A percentile compares a stretch with the other conserved stretches of the same genome.
phyloP scores from a whole-genome alignment of 2,329 filamentous ascomycete species.

The Geosmithia flava region DNA sequence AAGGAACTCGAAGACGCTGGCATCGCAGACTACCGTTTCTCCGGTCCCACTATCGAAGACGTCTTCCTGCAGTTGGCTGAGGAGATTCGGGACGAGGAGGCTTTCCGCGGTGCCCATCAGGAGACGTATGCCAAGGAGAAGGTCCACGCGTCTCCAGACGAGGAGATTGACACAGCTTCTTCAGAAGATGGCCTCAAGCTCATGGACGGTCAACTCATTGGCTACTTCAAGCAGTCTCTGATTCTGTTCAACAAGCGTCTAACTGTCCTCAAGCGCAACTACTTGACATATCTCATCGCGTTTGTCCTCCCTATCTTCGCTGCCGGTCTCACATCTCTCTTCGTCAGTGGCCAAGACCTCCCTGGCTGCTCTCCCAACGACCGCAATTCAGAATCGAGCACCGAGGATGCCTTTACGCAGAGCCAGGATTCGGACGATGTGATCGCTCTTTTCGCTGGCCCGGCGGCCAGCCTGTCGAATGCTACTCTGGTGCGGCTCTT shows the following conservation, averaged over 20 bases:
- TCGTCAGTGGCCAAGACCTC: conserved; percentile 46
- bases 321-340: conserved; percentile 66
- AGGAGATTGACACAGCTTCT: conserved; percentile 7
- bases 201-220: conserved; percentile 56
- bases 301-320: conserved; percentile 69
- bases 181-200: conserved; percentile 33
- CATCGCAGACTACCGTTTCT: conserved; percentile 70
- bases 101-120: conserved; percentile 12
- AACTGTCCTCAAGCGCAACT: conserved; percentile 67
- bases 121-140: conserved; percentile 9
- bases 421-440: conserved; percentile 17
- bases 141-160: conserved; percentile 7
- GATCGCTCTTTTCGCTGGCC: conserved; percentile 17
- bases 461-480: conserved; percentile 22
- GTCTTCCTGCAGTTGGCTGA: conserved; percentile 81
- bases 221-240: conserved; percentile 55
- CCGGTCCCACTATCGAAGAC: conserved; percentile 83
- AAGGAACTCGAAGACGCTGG: conserved; percentile 51
- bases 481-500: conserved; percentile 19
- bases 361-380: conserved; percentile 39
- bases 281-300: conserved; percentile 62
- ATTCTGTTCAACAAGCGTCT: conserved; percentile 69
- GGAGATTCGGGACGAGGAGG: conserved; percentile 51
- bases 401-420: conserved; percentile 20
- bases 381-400: conserved; percentile 26